A percentile compares a stretch with the other conserved stretches of the same genome.
phyloP scores from a whole-genome alignment of 768 basidiomycete species.

The Clitopilus hobsonii region DNA sequence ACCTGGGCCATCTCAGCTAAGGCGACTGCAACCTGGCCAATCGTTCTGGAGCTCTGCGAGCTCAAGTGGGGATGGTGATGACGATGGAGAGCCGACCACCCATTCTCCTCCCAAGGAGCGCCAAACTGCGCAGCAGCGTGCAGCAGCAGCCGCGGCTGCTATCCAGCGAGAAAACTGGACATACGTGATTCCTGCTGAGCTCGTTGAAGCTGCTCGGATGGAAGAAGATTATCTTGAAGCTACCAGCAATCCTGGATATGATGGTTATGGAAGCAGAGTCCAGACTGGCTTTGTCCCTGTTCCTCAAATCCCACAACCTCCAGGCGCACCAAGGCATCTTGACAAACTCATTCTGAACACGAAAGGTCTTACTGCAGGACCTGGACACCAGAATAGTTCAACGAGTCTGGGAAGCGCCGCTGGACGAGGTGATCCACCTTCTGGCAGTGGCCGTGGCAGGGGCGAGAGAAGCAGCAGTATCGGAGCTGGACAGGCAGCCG shows the following conservation, averaged over 20 bases:
- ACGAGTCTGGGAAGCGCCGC: conserved; percentile 23
- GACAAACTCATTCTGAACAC: conserved; percentile 91
- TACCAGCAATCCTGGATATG: conserved; percentile 26
- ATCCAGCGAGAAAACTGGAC: conserved; percentile 59
- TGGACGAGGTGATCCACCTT: conserved; percentile 16
- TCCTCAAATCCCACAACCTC: conserved; percentile 84
- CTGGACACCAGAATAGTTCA: conserved; percentile 21
- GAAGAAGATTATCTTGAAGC: conserved; percentile 74
- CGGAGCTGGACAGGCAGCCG: conserved; percentile 9
- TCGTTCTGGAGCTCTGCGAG: conserved; percentile 37
- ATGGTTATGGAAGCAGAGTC: neutral
- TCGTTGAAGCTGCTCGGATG: conserved; percentile 74
- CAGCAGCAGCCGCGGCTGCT: conserved; percentile 10
- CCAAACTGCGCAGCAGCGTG: conserved; percentile 5
- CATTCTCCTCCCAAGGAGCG: conserved; percentile 7
- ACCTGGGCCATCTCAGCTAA: too few species aligned
- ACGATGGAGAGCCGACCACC: conserved; percentile 3
- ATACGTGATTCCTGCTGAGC: conserved; percentile 66
- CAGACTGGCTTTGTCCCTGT: conserved; percentile 45
- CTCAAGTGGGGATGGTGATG: conserved; percentile 23
- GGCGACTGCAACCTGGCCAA: conserved; percentile 24
- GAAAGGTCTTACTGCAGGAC: conserved; percentile 19
- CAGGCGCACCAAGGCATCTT: conserved; percentile 82
- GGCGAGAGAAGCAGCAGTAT: conserved; percentile 14
- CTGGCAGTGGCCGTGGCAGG: conserved; percentile 14